Base-by-base conservation (phyloP, 495 filamentous ascomycete genomes). In the Hyaloscypha variabilis region DNA sequence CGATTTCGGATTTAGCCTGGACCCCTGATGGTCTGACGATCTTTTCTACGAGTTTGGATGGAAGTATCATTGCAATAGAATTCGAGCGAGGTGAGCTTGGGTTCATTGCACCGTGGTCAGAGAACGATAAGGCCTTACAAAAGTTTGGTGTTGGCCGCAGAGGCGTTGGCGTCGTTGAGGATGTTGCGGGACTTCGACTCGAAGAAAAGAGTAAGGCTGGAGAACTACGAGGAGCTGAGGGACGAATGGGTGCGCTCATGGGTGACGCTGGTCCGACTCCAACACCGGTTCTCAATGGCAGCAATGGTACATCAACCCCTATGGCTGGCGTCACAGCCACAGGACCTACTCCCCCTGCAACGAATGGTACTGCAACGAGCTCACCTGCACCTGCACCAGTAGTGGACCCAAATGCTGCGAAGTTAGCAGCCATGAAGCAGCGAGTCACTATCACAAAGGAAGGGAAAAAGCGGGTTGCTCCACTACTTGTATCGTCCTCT, bases 191-290 rank as follows among this genome's bases (percentile, higher is more conserved):
- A 2, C 78, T 97, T 55, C 81, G 90, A 14, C 81, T 99, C 0
- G 95, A 99, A 73, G 94, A 97, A 70, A 89, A 88, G 69, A 97
- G 93, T 76, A 96, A 94, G 71, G 91, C 88, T 39, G 94, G 88
- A 1, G 95, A 99, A 75, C 77, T 94, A 66, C 91, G 89, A 66
- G 93, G 88, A 21, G 93, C 94, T 0, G 90, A 98, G 77, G 94
- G 92, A 8, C 84, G 94, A 66, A 99, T 99, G 95, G 96, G 95
- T 17, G 94, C 93, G 24, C 76, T 99, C 60, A 99, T 99, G 96
- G 95, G 95, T 36, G 96, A 97, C 76, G 75, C 77, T 1, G 78
- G 81, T 14, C 50, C 65, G 2, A 46, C n/a, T 25, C 57, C 58
- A 28, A 25, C 36, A 17, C 56, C 64, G 14, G 23, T 34, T 24